A percentile compares a stretch with the other conserved stretches of the same genome.
Conservation (phyloP, 2,329 filamentous ascomycete genomes). For the Clonostachys rhizophaga region DNA sequence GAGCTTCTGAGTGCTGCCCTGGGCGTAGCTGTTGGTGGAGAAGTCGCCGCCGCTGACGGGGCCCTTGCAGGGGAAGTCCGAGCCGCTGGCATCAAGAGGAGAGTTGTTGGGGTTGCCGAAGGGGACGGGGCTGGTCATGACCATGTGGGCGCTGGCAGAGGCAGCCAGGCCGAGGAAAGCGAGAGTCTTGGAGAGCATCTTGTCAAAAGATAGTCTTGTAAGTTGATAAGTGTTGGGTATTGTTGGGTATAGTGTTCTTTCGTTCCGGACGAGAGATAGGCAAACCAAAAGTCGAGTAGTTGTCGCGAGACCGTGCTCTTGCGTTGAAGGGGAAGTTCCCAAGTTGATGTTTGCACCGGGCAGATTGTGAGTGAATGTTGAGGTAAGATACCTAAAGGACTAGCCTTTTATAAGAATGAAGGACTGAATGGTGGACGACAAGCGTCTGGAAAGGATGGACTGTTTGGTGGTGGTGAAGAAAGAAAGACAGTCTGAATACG, state of each 20-base stretch:
- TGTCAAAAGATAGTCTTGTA: constrained; percentile 18
- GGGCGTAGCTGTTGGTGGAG: constrained; percentile 50
- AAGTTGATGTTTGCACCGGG: constrained; percentile 9
- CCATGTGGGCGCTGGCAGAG: constrained; percentile 69
- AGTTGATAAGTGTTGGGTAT: constrained; percentile 24
- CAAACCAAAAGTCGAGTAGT: constrained; percentile 1
- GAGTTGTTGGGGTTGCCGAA: constrained; percentile 50
- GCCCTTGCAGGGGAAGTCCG: constrained; percentile 81
- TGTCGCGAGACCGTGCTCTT: constrained; percentile 1
- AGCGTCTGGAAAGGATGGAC: constrained; percentile 11
- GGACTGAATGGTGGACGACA: constrained; percentile 20
- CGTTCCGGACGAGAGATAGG: background rate
- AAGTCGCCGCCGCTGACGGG: constrained; percentile 22
- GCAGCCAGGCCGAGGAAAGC: constrained; percentile 52
- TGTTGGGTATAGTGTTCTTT: constrained; percentile 6
- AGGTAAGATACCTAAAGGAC: constrained; percentile 21
- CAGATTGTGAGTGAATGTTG: constrained; percentile 5
- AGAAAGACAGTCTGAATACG: constrained; percentile 2
- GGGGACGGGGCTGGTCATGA: constrained; percentile 64
- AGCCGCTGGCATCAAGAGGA: constrained; percentile 57
- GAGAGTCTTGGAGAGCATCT: constrained; percentile 46
- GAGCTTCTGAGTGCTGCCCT: constrained; percentile 39
- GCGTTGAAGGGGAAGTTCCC: background rate
- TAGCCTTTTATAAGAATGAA: constrained; percentile 20
- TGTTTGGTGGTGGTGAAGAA: constrained; percentile 5